Evolutionary conservation across 2,329 filamentous ascomycete species (phyloP).

Genomic region (Stylonectria norvegica): DNA sequence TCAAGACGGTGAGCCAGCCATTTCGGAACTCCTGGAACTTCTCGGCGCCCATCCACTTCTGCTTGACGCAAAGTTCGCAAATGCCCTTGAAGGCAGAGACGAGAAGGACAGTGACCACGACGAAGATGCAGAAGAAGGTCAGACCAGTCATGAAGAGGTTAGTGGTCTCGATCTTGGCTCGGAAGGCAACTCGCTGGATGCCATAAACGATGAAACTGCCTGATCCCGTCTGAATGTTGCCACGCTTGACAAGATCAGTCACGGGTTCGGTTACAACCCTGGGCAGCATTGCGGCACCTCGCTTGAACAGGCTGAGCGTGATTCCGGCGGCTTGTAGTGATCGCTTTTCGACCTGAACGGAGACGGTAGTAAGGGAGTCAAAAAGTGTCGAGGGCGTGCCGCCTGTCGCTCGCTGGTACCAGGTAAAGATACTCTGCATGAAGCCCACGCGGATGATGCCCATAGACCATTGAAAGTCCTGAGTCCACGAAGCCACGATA

Average conservation of each 20-base stretch:
- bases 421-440: slow-evolving; percentile 83
- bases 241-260: slow-evolving; percentile 47
- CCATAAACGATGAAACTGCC: slow-evolving; percentile 67
- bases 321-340: slow-evolving; percentile 38
- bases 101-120: slow-evolving; percentile 67
- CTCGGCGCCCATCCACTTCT: slow-evolving; percentile 75
- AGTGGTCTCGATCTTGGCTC: slow-evolving; percentile 77
- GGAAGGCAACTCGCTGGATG: slow-evolving; percentile 86
- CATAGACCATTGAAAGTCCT: slow-evolving; percentile 98
- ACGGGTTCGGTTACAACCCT: slow-evolving; percentile 38
- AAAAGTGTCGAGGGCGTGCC: slow-evolving; percentile 78
- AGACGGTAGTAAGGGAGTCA: slow-evolving; percentile 68
- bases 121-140: slow-evolving; percentile 83
- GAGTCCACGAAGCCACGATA: slow-evolving; percentile 88
- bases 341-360: slow-evolving; percentile 77
- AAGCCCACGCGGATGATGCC: slow-evolving; percentile 87
- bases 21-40: slow-evolving; percentile 93
- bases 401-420: slow-evolving; percentile 93
- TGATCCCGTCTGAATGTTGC: slow-evolving; percentile 50
- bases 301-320: slow-evolving; percentile 48
- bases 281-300: slow-evolving; percentile 52
- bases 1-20: slow-evolving; percentile 87
- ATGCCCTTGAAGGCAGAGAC: slow-evolving; percentile 77
- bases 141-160: slow-evolving; percentile 93
- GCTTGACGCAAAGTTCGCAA: slow-evolving; percentile 72